These are phyloP conservation scores for Biscogniauxia marginata DNA, from an alignment of 2,329 filamentous ascomycete genomes.

Conservation along the genomic window DNA sequence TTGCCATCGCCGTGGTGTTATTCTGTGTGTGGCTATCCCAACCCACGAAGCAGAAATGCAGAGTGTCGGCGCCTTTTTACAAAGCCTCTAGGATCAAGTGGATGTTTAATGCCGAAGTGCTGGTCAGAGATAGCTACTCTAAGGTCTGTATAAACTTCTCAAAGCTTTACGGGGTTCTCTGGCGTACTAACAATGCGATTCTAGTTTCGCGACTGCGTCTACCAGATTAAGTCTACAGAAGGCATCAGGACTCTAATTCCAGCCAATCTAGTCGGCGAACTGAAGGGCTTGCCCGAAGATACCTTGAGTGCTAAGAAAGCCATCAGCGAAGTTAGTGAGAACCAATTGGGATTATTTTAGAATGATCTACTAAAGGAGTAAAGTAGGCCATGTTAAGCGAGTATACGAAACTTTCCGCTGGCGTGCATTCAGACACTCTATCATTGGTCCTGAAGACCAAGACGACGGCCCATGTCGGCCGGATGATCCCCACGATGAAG, in stretches of 20 bases:
- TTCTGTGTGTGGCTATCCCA: conserved; percentile 41
- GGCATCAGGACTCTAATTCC: conserved; percentile 49
- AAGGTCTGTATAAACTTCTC: conserved; percentile 36
- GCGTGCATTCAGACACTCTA: conserved; percentile 45
- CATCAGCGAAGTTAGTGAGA: conserved; percentile 42
- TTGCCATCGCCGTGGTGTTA: conserved; percentile 37
- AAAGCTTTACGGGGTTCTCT: not conserved
- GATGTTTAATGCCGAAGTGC: conserved; percentile 49
- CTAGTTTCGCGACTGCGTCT: conserved; percentile 48
- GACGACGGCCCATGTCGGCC: conserved; percentile 46
- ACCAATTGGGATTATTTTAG: not conserved
- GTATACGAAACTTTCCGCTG: conserved; percentile 50
- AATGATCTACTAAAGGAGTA: conserved; percentile 5
- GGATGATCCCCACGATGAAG: conserved; percentile 45
- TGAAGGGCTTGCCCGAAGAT: conserved; percentile 49
- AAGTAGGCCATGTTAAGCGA: conserved; percentile 48
- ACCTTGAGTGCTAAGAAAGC: conserved; percentile 48
- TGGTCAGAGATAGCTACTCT: conserved; percentile 48
- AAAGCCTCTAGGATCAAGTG: conserved; percentile 48
- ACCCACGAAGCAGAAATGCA: conserved; percentile 27
- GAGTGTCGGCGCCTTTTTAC: conserved; percentile 45
- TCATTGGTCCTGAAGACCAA: conserved; percentile 45
- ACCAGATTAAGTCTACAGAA: conserved; percentile 52
- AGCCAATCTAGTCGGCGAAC: conserved; percentile 42
- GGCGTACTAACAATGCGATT: conserved; percentile 6